phyloP scores from a whole-genome alignment of 2,329 filamentous ascomycete species.

The Metarhizium album region DNA sequence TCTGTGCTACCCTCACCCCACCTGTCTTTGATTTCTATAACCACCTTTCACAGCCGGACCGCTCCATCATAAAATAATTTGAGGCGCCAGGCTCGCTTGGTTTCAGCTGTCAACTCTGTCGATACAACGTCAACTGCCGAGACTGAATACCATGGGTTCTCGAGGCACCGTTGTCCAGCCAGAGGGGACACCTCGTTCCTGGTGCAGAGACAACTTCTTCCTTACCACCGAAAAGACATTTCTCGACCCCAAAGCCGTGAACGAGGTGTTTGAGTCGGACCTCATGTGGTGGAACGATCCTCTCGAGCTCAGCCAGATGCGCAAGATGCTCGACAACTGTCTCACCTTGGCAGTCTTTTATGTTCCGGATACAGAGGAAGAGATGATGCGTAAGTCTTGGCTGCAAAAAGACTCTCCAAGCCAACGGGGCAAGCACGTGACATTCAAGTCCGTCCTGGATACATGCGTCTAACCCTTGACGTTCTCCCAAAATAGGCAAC shows the following conservation, averaged over 20 bases:
- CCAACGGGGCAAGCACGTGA: neutral
- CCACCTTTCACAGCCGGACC: conserved; percentile 4
- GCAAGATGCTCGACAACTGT: conserved; percentile 44
- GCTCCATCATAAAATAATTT: conserved; percentile 2
- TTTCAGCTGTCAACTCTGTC: neutral
- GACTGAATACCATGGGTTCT: conserved; percentile 10
- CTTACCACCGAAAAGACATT: conserved; percentile 49
- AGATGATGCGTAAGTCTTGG: conserved; percentile 26
- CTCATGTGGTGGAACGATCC: conserved; percentile 50
- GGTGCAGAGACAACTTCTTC: conserved; percentile 44
- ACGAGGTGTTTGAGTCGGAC: conserved; percentile 43
- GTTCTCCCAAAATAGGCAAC: conserved; percentile 15
- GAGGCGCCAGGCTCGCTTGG: neutral
- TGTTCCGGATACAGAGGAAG: conserved; percentile 25
- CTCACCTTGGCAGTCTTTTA: conserved; percentile 50
- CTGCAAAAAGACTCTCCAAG: neutral
- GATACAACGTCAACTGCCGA: neutral
- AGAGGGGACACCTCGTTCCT: conserved; percentile 28
- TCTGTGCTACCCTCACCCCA: neutral
- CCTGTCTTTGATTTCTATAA: conserved; percentile 3
- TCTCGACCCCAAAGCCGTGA: conserved; percentile 43
- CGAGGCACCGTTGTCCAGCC: conserved; percentile 12
- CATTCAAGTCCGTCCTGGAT: neutral
- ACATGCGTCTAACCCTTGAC: neutral
- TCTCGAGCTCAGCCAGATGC: conserved; percentile 35